Evolutionary conservation across 2,329 filamentous ascomycete species (phyloP).

Genomic region (Endocalyx cinctus): DNA sequence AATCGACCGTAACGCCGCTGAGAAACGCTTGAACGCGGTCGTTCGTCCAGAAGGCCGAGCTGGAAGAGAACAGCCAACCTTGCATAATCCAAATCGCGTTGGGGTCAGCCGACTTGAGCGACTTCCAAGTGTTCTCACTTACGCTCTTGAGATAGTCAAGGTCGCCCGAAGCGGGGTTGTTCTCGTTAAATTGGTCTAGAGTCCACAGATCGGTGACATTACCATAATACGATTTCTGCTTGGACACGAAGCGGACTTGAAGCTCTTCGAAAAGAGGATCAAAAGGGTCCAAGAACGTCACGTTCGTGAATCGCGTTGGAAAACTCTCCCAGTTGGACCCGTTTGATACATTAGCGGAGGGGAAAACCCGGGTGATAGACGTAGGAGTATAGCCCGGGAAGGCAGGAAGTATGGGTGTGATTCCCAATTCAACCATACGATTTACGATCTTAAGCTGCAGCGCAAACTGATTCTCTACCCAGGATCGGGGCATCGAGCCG

Average conservation of each 20-base stretch:
- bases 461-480: constrained; percentile 12
- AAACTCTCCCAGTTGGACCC: constrained; percentile 15
- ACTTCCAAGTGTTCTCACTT: constrained; percentile 12
- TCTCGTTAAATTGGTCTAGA: constrained; percentile 16
- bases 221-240: constrained; percentile 12
- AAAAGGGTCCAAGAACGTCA: constrained; percentile 14
- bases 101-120: constrained; percentile 13
- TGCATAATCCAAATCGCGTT: constrained; percentile 15
- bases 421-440: constrained; percentile 14
- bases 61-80: constrained; percentile 10
- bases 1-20: constrained; percentile 12
- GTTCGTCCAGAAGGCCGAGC: constrained; percentile 14
- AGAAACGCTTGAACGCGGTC: constrained; percentile 12
- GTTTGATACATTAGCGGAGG: constrained; percentile 12
- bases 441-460: constrained; percentile 12
- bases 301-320: constrained; percentile 9
- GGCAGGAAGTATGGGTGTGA: constrained; percentile 13
- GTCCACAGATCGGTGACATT: constrained; percentile 14
- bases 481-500: constrained; percentile 7
- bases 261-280: constrained; percentile 13
- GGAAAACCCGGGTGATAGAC: constrained; percentile 9
- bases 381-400: constrained; percentile 13
- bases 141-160: constrained; percentile 13
- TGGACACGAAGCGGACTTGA: constrained; percentile 11
- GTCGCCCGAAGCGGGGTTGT: constrained; percentile 12